phyloP scores from a whole-genome alignment of 371 early-diverging fungal species.

The Entomophthora muscae region DNA sequence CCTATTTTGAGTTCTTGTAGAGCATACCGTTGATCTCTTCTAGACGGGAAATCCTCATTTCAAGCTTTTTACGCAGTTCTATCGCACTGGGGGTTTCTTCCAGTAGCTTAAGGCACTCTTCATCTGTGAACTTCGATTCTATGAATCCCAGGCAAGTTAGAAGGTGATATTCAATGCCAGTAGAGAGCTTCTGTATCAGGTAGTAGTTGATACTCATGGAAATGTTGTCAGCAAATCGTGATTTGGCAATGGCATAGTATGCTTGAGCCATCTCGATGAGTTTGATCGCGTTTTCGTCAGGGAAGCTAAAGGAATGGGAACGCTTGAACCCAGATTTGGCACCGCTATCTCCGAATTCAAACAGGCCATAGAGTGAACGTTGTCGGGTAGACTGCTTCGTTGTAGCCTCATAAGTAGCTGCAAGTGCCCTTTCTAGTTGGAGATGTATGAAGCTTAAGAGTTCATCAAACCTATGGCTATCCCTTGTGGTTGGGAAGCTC shows the following conservation, averaged over 20 bases:
- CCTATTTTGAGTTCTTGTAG: too few species aligned
- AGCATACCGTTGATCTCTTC: background rate
- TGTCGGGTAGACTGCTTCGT: too few species aligned
- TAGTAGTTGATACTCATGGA: background rate
- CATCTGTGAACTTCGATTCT: background rate
- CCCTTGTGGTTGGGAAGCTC: background rate
- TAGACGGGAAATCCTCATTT: background rate
- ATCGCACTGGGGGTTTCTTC: background rate
- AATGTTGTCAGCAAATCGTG: background rate
- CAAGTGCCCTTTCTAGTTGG: background rate
- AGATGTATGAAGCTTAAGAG: background rate
- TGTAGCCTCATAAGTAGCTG: too few species aligned
- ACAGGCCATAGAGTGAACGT: background rate
- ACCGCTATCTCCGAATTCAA: background rate
- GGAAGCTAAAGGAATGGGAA: background rate
- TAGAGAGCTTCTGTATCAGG: background rate
- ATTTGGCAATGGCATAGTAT: background rate
- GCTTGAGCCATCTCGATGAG: background rate
- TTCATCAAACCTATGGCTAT: background rate
- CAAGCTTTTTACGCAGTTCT: background rate
- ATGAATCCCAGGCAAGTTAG: background rate
- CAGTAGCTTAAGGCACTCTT: background rate
- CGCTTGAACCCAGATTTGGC: background rate
- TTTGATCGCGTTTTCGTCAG: background rate
- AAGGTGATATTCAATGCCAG: background rate